Conservation (phyloP, 2,329 filamentous ascomycete genomes). For the Aspergillus sp. region DNA sequence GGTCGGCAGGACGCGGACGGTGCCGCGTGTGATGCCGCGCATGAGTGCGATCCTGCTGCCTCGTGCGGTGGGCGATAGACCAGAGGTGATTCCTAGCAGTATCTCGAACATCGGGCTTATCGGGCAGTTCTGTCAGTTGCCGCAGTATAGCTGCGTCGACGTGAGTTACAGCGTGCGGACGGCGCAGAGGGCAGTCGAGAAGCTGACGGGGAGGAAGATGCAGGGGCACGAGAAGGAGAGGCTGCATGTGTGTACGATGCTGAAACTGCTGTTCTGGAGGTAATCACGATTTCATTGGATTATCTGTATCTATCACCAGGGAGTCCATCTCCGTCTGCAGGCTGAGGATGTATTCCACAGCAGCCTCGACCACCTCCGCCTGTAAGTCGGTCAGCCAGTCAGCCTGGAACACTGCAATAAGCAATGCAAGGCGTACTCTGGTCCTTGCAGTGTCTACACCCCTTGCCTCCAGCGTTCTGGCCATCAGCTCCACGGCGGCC, state of each 20-base stretch:
- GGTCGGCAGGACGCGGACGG: background rate
- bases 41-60: slow-evolving; percentile 1
- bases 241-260: background rate
- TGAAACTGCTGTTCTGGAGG: background rate
- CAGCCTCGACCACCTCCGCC: background rate
- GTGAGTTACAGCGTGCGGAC: slow-evolving; percentile 1
- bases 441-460: too few species aligned
- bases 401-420: background rate
- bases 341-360: too few species aligned
- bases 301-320: too few species aligned
- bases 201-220: background rate
- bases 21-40: slow-evolving; percentile 1
- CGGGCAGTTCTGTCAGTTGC: background rate
- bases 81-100: background rate
- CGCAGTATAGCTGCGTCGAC: slow-evolving; percentile 1
- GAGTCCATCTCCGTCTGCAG: too few species aligned
- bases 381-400: background rate
- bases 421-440: background rate
- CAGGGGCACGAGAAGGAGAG: background rate
- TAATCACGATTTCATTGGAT: background rate
- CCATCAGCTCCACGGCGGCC: too few species aligned
- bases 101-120: background rate
- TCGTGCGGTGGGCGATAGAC: background rate
- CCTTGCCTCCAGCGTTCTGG: too few species aligned
- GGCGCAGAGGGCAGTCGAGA: background rate